Evolutionary conservation across 2,329 filamentous ascomycete genomes (phyloP).

Genomic region (Oidium heveae): DNA sequence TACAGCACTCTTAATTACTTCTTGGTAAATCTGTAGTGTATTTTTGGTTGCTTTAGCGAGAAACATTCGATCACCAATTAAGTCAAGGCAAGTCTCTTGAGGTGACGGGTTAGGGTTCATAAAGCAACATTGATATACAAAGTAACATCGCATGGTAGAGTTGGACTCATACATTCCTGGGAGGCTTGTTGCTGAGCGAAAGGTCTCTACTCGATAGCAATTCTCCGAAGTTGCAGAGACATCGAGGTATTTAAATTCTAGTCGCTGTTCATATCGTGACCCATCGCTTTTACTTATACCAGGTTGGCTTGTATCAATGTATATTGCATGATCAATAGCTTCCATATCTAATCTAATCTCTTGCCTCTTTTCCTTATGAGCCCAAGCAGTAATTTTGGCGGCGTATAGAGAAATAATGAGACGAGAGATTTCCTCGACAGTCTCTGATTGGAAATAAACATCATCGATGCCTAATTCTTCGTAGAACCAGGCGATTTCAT

Average conservation of each 20-base stretch:
- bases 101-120: conserved; percentile 46
- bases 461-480: conserved; percentile 93
- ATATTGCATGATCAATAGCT: conserved; percentile 80
- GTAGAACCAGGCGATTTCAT: conserved; percentile 91
- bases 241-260: conserved; percentile 90
- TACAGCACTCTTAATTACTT: conserved; percentile 72
- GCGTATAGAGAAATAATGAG: conserved; percentile 93
- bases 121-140: conserved; percentile 93
- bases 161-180: conserved; percentile 39
- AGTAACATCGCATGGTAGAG: conserved; percentile 84
- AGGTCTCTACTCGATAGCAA: conserved; percentile 86
- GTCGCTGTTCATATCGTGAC: conserved; percentile 77
- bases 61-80: conserved; percentile 84
- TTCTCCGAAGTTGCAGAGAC: conserved; percentile 29
- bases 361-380: conserved; percentile 75
- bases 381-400: conserved; percentile 83
- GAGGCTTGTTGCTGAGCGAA: conserved; percentile 67
- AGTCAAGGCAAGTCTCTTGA: conserved; percentile 67
- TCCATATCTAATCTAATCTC: conserved; percentile 95
- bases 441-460: conserved; percentile 90
- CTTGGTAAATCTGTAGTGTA: conserved; percentile 86
- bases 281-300: conserved; percentile 53
- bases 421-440: conserved; percentile 63
- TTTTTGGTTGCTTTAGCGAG: conserved; percentile 87
- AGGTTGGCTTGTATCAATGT: conserved; percentile 90